Evolutionary conservation across 371 early-diverging fungal genomes (phyloP).

Genomic region (Zychaea mexicana): DNA sequence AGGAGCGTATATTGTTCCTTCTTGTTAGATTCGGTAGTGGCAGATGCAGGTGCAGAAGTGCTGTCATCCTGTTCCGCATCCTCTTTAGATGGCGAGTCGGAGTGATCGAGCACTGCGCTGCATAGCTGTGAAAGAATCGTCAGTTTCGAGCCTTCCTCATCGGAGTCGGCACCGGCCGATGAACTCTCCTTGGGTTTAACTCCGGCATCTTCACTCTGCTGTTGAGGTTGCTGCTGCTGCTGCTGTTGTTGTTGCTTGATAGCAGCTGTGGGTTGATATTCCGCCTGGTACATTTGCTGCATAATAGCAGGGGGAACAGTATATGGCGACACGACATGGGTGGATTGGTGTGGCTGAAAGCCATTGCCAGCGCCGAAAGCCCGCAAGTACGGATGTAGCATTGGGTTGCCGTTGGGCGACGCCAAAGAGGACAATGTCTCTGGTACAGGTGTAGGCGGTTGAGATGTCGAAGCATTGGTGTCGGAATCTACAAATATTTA

Average conservation of each 20-base stretch:
- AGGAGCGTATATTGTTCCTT: conserved; percentile 2
- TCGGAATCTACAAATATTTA: background rate
- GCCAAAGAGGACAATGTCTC: conserved; percentile 1
- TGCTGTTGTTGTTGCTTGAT: conserved; percentile 4
- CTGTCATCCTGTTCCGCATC: conserved; percentile 6
- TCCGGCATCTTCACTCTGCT: background rate
- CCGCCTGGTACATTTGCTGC: conserved; percentile 13
- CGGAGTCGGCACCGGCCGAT: conserved; percentile 28
- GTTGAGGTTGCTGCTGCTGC: conserved; percentile 5
- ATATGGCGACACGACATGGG: conserved; percentile 13
- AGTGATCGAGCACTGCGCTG: conserved; percentile 46
- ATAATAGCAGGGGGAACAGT: conserved; percentile 14
- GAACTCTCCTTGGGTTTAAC: conserved; percentile 8
- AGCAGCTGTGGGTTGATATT: background rate
- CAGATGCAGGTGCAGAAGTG: background rate
- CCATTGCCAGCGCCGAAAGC: conserved; percentile 1
- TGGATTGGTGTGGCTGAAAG: background rate
- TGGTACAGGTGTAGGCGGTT: conserved; percentile 11
- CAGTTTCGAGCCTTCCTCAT: conserved; percentile 50
- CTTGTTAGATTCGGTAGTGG: background rate
- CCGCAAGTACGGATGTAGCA: conserved; percentile 4
- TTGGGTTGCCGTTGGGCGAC: background rate
- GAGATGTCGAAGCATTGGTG: background rate
- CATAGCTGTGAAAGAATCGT: conserved; percentile 53
- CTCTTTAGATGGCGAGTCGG: conserved; percentile 21